These are phyloP conservation scores for Jimgerdemannia lactiflua DNA, from an alignment of 192 early-diverging fungal species.

Conservation along the genomic window DNA sequence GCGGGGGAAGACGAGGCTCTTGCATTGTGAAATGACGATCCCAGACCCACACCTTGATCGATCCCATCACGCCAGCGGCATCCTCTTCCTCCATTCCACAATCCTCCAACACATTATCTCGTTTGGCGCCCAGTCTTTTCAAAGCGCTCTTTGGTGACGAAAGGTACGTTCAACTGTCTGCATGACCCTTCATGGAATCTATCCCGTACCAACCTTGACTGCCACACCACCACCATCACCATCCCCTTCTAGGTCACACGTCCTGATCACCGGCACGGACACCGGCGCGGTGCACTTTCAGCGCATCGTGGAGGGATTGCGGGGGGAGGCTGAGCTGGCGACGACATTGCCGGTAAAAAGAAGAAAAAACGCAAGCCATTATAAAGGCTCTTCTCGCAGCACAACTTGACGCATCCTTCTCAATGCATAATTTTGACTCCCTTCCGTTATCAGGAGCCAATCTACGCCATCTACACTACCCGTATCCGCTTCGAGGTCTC, in stretches of 20 bases:
- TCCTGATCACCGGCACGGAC: background rate
- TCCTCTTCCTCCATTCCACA: background rate
- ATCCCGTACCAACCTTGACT: no score
- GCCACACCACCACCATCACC: background rate
- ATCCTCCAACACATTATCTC: background rate
- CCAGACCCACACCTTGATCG: no score
- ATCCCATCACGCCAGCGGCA: background rate
- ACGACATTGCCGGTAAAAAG: background rate
- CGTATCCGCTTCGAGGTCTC: background rate
- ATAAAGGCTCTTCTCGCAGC: no score
- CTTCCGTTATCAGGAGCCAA: background rate
- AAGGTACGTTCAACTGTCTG: background rate
- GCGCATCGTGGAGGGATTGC: background rate
- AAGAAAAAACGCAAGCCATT: no score
- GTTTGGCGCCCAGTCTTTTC: background rate
- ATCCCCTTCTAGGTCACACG: background rate
- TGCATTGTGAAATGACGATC: no score
- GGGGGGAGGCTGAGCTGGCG: background rate
- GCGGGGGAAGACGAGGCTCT: no score
- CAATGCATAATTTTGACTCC: background rate
- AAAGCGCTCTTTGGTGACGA: background rate
- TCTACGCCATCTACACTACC: background rate
- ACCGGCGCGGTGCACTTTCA: background rate
- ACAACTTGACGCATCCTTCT: background rate
- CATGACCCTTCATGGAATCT: no score